A percentile compares a stretch with the other conserved stretches of the same genome.
Conservation (phyloP, 2,329 filamentous ascomycete genomes). For the Beauveria caledonica region DNA sequence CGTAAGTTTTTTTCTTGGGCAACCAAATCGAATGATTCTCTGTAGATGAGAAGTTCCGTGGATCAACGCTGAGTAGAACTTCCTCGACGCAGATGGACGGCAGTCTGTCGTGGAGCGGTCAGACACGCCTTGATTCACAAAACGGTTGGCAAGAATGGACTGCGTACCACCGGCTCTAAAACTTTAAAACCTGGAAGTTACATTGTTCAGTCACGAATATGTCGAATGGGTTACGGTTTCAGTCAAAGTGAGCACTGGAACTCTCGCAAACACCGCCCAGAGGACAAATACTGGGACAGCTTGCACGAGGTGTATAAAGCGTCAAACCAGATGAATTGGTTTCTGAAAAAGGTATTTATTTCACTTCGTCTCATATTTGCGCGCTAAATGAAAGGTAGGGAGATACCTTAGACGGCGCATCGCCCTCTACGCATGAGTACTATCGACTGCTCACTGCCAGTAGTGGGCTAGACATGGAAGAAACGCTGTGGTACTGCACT, state of each 20-base stretch:
- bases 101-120: conserved; percentile 27
- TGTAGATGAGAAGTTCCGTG: background rate
- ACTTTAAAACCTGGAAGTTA: background rate
- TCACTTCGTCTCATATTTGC: no score
- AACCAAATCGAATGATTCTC: rapidly evolving
- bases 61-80: no score
- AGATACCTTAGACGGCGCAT: conserved; percentile 2
- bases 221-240: background rate
- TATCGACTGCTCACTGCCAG: background rate
- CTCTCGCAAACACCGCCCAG: no score
- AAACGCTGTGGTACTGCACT: conserved; percentile 7
- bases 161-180: no score
- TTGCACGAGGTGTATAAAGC: conserved; percentile 5
- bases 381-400: conserved; percentile 1
- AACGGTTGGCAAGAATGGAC: background rate
- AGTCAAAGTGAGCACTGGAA: background rate
- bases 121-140: conserved; percentile 5
- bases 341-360: conserved; percentile 15
- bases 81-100: conserved; percentile 23
- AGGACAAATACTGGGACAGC: no score
- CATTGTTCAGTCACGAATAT: background rate
- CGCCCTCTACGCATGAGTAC: background rate
- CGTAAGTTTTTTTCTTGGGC: conserved; percentile 20
- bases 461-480: background rate
- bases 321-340: conserved; percentile 21